These are phyloP conservation scores for Linum tenue DNA, from an alignment of 345 rosid genomes.

Conservation along the genomic window DNA sequence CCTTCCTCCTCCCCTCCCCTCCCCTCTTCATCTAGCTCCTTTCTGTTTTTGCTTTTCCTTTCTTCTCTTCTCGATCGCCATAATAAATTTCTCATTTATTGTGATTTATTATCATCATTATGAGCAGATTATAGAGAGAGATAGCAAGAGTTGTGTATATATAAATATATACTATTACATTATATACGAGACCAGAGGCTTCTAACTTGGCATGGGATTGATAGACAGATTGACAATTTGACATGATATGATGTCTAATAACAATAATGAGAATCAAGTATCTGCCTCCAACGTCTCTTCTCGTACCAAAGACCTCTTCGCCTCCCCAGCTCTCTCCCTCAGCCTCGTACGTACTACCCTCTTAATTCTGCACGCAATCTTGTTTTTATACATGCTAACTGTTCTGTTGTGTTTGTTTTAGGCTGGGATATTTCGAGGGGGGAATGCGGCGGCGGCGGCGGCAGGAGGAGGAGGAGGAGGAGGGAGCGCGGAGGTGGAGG, in stretches of 20 bases:
- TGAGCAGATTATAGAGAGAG: too few relatives aligned
- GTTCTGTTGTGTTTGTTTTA: conserved; percentile 14
- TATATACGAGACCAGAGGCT: conserved; percentile 3
- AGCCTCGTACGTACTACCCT: conserved; percentile 47
- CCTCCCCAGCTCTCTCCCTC: conserved; percentile 97
- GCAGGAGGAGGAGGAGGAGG: neutral
- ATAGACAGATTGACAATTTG: too few relatives aligned
- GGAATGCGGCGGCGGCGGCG: conserved; percentile 32
- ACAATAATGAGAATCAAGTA: too few relatives aligned
- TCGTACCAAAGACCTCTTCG: conserved; percentile 81
- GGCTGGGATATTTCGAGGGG: conserved; percentile 94
- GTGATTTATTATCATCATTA: too few relatives aligned
- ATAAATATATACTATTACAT: too few relatives aligned
- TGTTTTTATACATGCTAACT: neutral
- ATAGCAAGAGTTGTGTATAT: too few relatives aligned
- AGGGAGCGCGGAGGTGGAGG: conserved; percentile 39
- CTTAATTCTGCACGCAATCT: neutral
- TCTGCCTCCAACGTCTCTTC: conserved; percentile 36
- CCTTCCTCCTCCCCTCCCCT: conserved; percentile 23
- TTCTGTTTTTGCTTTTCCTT: too few relatives aligned
- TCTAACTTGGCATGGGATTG: conserved; percentile 56
- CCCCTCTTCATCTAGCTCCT: conserved; percentile 8
- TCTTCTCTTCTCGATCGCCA: too few relatives aligned
- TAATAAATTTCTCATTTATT: too few relatives aligned
- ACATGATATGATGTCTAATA: neutral